Percentiles rank a stretch among this genome's conserved stretches.
Evolutionary conservation across 164 flowering plant genomes (phyloP).

Genomic region (Annona squamosa): DNA sequence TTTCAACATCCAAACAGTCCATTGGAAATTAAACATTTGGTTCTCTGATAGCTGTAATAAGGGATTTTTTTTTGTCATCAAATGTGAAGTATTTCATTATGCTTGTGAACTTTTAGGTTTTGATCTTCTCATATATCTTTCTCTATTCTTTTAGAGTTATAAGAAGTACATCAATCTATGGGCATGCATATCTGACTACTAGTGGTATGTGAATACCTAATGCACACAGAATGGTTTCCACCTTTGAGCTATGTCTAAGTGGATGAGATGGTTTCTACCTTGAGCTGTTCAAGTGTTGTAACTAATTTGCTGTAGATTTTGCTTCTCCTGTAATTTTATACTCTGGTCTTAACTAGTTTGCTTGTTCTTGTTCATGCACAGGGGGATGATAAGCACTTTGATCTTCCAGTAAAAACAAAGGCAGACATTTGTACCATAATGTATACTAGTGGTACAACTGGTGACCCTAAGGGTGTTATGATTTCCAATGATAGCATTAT

Average conservation of each 20-base stretch:
- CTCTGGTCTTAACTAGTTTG: not conserved
- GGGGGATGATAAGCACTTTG: conserved; percentile 56
- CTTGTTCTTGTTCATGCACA: conserved; percentile 18
- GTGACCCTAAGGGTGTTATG: conserved; percentile 96
- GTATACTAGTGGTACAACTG: conserved; percentile 99
- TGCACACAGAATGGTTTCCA: too few species aligned
- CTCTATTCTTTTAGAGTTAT: not conserved
- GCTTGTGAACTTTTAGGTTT: not conserved
- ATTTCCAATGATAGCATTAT: conserved; percentile 75
- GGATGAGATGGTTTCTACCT: too few species aligned
- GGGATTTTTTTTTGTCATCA: not conserved
- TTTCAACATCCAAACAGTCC: not conserved
- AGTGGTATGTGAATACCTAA: too few species aligned
- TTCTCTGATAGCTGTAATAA: not conserved
- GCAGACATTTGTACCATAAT: conserved; percentile 88
- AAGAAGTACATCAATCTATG: too few species aligned
- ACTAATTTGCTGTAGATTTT: too few species aligned
- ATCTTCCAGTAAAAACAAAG: conserved; percentile 56
- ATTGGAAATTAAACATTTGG: not conserved
- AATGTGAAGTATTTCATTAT: not conserved
- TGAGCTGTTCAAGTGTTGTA: too few species aligned
- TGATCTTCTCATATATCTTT: not conserved
- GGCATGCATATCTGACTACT: too few species aligned
- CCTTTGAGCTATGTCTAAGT: too few species aligned
- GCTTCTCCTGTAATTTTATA: too few species aligned